phyloP scores from a whole-genome alignment of 352 stramenopile genomes.

The Phytophthora ramorum region DNA sequence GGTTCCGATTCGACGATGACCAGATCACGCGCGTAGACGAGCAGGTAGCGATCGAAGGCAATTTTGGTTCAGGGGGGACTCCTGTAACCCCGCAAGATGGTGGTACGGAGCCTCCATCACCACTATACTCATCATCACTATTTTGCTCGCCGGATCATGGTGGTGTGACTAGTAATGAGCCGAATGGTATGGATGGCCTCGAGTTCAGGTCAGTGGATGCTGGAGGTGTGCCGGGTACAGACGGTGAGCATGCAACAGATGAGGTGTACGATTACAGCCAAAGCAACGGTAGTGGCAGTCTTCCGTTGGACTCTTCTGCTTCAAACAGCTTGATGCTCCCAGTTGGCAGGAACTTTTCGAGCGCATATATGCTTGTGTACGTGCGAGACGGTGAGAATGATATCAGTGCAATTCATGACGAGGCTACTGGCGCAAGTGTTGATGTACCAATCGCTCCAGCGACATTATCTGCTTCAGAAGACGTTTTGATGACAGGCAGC shows the following conservation, averaged over 20 bases:
- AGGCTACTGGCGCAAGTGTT: not conserved
- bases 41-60: constrained; percentile 75
- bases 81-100: constrained; percentile 22
- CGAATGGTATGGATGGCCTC: constrained; percentile 44
- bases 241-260: constrained; percentile 15
- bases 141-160: constrained; percentile 54
- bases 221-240: constrained; percentile 14
- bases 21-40: constrained; percentile 83
- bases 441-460: constrained; percentile 7
- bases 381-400: constrained; percentile 82
- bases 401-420: constrained; percentile 58
- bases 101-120: constrained; percentile 43
- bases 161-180: constrained; percentile 22
- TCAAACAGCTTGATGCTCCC: constrained; percentile 61
- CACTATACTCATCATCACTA: constrained; percentile 59
- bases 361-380: constrained; percentile 92
- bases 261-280: constrained; percentile 57
- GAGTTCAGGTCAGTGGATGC: constrained; percentile 51
- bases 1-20: constrained; percentile 90
- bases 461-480: constrained; percentile 15
- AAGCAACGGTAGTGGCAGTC: constrained; percentile 26
- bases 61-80: constrained; percentile 62
- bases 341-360: constrained; percentile 74
- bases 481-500: constrained; percentile 21
- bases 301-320: constrained; percentile 12